Base-by-base conservation (phyloP, 257 asterid genomes). In the Capsicum pubescens region DNA sequence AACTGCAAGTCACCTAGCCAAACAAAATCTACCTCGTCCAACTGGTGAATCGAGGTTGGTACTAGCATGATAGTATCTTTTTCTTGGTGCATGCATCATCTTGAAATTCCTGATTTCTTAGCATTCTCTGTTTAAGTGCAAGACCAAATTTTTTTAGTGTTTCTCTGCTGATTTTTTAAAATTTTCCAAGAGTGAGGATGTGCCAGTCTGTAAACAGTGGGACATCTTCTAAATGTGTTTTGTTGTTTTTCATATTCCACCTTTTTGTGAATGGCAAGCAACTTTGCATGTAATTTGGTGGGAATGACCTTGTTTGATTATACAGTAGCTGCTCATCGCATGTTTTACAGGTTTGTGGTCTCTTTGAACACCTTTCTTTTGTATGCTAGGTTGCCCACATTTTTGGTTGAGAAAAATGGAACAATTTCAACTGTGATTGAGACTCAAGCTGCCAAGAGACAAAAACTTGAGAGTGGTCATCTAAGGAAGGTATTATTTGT, bases 381-480 rank as follows among this genome's bases (percentile, higher is more conserved):
- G 86, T 60, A 63, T 92, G 80, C 84, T 87, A 96, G 99, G 93
- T 82, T 93, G 83, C 87, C 81, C 57, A 71, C 85, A 64, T 83
- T 87, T 2, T 60, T 86, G 87, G 48, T 77, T 32, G 95, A 91
- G 68, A 92, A 90, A 87, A 78, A 84, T 13, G 88, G 91, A 55
- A 90, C 90, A 87, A 93, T 83, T 86, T 63, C 91, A 66, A 60
- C 87, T 88, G 89, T 81, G 64, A 46, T 88, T 58, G 99, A 97
- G 86, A 91, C 89, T 89, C 99, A 97, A 90, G 97, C 98, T 87
- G 90, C 97, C 59, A 97, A 97, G 92, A 93, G 99, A 80, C 98
- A 95, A 87, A 97, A 97, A 89, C 98, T 97, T 83, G 99, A 93
- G 63, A 94, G 96, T 72, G 99, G 99, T 89, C 97, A 90, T 86